These are phyloP conservation scores for Pythium sukuiense DNA, from an alignment of 352 stramenopile genomes.

Conservation along the genomic window DNA sequence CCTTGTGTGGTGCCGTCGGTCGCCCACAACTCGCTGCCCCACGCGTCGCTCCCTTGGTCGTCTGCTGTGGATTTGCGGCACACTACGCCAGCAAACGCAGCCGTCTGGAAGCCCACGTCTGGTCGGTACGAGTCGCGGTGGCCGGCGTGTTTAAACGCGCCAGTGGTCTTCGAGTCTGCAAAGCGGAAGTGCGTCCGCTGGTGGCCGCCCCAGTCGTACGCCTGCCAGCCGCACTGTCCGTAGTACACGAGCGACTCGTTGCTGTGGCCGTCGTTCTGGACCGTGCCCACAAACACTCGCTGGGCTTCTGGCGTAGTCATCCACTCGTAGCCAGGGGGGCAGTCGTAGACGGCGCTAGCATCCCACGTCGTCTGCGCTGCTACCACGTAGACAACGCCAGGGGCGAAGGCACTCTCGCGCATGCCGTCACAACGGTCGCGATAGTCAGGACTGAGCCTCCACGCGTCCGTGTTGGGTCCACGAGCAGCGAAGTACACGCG, in stretches of 20 bases:
- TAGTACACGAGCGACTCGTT: constrained; percentile 71
- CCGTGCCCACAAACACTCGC: constrained; percentile 39
- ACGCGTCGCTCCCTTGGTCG: constrained; percentile 6
- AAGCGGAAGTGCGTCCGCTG: constrained; percentile 81
- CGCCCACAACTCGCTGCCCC: constrained; percentile 69
- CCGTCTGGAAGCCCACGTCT: constrained; percentile 46
- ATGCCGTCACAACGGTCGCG: constrained; percentile 73
- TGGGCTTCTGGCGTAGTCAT: constrained; percentile 76
- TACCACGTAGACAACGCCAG: constrained; percentile 70
- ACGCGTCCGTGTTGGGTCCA: constrained; percentile 60
- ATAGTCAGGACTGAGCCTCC: constrained; percentile 39
- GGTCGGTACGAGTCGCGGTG: constrained; percentile 66
- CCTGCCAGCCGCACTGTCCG: constrained; percentile 83
- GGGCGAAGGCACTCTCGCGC: constrained; percentile 57
- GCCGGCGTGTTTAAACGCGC: constrained; percentile 84
- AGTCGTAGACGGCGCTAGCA: constrained; percentile 74
- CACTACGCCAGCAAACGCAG: constrained; percentile 29
- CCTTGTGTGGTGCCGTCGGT: constrained; percentile 75
- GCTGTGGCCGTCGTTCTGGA: constrained; percentile 26
- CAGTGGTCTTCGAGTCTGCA: constrained; percentile 75
- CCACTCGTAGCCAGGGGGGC: constrained; percentile 78
- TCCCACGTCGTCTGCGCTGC: constrained; percentile 64
- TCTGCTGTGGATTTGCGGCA: constrained; percentile 8
- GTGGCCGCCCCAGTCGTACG: constrained; percentile 66
- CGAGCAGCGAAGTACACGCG: constrained; percentile 82